Evolutionary conservation across 345 rosid species (phyloP).

Genomic region (Streptanthus diversifolius): DNA sequence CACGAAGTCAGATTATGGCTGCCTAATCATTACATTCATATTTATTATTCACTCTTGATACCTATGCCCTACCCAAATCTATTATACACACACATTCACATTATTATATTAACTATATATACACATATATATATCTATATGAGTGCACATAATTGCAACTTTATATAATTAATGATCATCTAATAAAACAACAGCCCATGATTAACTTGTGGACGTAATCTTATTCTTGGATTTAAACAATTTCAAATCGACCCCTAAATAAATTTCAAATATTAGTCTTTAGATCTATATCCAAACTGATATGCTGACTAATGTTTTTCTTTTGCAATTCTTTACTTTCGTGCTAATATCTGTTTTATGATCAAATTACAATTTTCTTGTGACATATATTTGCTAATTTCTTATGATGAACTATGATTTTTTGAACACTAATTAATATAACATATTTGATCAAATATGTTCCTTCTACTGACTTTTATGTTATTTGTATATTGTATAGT

Average conservation of each 20-base stretch:
- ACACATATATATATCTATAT: not conserved
- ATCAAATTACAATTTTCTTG: not conserved
- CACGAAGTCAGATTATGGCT: conserved; percentile 43
- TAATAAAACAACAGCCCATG: conserved; percentile 9
- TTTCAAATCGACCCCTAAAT: not conserved
- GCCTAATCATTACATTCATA: conserved; percentile 35
- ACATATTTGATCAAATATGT: not conserved
- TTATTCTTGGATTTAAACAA: not conserved
- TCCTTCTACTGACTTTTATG: not conserved
- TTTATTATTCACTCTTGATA: conserved; percentile 29
- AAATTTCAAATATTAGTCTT: not conserved
- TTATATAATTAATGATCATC: not conserved
- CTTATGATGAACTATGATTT: not conserved
- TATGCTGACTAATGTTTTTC: not conserved
- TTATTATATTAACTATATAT: not conserved
- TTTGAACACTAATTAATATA: not conserved
- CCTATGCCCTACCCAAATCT: conserved; percentile 34
- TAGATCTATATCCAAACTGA: not conserved
- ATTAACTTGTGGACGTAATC: conserved; percentile 19
- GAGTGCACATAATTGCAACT: conserved; percentile 11
- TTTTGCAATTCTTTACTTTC: not conserved
- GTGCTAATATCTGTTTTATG: not conserved
- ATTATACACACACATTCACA: conserved; percentile 18
- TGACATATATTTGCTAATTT: not conserved
- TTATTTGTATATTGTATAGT: not conserved